Percentiles rank a stretch among this genome's conserved stretches.
These are phyloP conservation scores for Globisporangium middletonii DNA, from an alignment of 352 stramenopile species.

Conservation along the genomic window DNA sequence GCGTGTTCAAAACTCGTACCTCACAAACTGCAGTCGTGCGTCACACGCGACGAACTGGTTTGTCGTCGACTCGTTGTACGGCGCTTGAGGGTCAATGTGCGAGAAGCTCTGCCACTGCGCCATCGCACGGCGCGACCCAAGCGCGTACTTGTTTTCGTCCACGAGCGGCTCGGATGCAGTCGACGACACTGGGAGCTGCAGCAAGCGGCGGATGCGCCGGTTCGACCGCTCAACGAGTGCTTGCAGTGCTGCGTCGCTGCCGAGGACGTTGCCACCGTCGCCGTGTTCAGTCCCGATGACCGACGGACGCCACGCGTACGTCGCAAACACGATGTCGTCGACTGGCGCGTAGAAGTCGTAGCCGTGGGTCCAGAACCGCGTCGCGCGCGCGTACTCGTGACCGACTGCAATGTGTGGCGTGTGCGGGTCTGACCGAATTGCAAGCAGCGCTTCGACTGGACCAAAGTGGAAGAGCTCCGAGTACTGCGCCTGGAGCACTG, in stretches of 20 bases:
- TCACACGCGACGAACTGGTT: conserved; percentile 80
- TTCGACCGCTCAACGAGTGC: conserved; percentile 21
- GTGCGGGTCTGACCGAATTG: conserved; percentile 72
- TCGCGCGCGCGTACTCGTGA: conserved; percentile 68
- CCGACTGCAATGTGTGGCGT: conserved; percentile 51
- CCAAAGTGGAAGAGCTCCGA: conserved; percentile 83
- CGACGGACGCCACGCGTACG: conserved; percentile 46
- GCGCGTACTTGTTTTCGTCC: conserved; percentile 33
- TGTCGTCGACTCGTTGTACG: conserved; percentile 78
- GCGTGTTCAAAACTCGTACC: conserved; percentile 25
- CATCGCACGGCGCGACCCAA: conserved; percentile 45
- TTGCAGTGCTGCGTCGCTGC: background rate
- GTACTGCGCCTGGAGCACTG: conserved; percentile 74
- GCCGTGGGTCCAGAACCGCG: conserved; percentile 80
- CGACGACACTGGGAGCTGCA: conserved; percentile 42
- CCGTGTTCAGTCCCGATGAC: conserved; percentile 17
- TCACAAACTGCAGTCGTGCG: conserved; percentile 49
- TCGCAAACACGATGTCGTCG: conserved; percentile 53
- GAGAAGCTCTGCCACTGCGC: conserved; percentile 61
- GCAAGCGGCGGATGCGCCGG: conserved; percentile 59
- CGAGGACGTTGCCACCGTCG: background rate
- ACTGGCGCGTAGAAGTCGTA: conserved; percentile 84
- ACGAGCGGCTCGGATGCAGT: conserved; percentile 21
- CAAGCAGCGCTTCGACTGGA: conserved; percentile 39
- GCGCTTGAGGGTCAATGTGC: conserved; percentile 40